Conservation (phyloP, 768 basidiomycete genomes). For the Exidia glandulosa region DNA sequence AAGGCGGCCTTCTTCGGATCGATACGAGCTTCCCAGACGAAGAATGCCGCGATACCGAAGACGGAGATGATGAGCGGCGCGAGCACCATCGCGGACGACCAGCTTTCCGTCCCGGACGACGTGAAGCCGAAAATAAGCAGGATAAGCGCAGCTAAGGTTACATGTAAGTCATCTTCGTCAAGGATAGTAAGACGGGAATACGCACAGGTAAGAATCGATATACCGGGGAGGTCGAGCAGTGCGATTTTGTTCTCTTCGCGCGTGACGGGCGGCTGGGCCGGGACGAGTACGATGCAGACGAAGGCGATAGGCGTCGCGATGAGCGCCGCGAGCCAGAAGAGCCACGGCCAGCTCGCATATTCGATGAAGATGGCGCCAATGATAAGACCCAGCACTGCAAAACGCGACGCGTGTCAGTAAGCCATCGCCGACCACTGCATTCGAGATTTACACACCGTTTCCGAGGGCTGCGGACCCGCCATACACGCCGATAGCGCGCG, state of each 20-base stretch:
- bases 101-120: constrained; percentile 39
- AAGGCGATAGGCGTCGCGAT: constrained; percentile 24
- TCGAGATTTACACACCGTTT: constrained; percentile 21
- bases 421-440: too few species aligned
- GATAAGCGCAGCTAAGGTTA: constrained; percentile 16
- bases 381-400: constrained; percentile 29
- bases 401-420: background rate
- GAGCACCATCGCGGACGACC: constrained; percentile 35
- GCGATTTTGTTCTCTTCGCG: background rate
- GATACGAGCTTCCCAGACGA: constrained; percentile 37
- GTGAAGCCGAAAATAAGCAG: constrained; percentile 27
- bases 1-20: constrained; percentile 31
- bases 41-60: constrained; percentile 30
- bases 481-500: constrained; percentile 36
- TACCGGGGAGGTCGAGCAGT: constrained; percentile 1
- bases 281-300: constrained; percentile 23
- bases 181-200: too few species aligned
- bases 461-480: constrained; percentile 36
- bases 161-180: too few species aligned
- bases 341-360: constrained; percentile 34
- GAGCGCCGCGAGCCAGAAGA: constrained; percentile 38
- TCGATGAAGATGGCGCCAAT: constrained; percentile 33
- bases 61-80: constrained; percentile 36
- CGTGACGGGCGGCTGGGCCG: constrained; percentile 9
- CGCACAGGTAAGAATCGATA: constrained; percentile 2